Percentiles rank a stretch among this genome's conserved stretches.
Conservation (phyloP, 306 rosid genomes). For the Biancaea sappan region DNA sequence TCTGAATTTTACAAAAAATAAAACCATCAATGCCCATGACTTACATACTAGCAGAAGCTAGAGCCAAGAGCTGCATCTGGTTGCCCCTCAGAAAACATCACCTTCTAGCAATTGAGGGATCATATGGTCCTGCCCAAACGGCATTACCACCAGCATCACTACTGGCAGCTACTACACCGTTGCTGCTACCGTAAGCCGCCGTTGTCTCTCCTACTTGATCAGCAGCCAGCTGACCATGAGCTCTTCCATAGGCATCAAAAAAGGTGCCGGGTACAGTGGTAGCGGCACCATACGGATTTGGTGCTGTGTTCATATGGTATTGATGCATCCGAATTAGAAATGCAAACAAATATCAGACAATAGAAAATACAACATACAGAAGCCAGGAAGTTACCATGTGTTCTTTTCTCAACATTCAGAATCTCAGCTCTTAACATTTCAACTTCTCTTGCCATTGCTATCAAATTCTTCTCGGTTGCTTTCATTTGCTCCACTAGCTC, state of each 20-base stretch:
- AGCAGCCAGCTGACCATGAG: slow-evolving; percentile 43
- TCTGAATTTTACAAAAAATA: neutral
- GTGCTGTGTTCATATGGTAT: slow-evolving; percentile 42
- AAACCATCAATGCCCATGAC: slow-evolving; percentile 6
- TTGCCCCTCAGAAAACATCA: slow-evolving; percentile 27
- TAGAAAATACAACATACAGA: slow-evolving; percentile 8
- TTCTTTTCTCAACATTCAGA: slow-evolving; percentile 63
- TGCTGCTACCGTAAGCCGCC: slow-evolving; percentile 46
- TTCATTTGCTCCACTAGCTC: slow-evolving; percentile 75
- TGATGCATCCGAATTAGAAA: slow-evolving; percentile 36
- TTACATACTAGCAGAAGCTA: slow-evolving; percentile 17
- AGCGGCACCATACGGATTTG: slow-evolving; percentile 44
- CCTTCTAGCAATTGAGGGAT: slow-evolving; percentile 46
- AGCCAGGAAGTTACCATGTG: slow-evolving; percentile 56
- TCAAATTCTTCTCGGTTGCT: slow-evolving; percentile 75
- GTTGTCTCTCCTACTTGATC: slow-evolving; percentile 51
- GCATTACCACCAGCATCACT: slow-evolving; percentile 33
- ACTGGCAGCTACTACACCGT: slow-evolving; percentile 32
- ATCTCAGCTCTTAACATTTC: slow-evolving; percentile 70
- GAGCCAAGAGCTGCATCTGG: slow-evolving; percentile 21
- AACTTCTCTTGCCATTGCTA: slow-evolving; percentile 80
- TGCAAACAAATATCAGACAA: slow-evolving; percentile 15
- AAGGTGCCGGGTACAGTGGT: slow-evolving; percentile 41
- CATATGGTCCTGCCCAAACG: slow-evolving; percentile 45
- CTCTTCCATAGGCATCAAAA: slow-evolving; percentile 53